Conservation (phyloP, 2,329 filamentous ascomycete genomes). For the Nemania sp. region DNA sequence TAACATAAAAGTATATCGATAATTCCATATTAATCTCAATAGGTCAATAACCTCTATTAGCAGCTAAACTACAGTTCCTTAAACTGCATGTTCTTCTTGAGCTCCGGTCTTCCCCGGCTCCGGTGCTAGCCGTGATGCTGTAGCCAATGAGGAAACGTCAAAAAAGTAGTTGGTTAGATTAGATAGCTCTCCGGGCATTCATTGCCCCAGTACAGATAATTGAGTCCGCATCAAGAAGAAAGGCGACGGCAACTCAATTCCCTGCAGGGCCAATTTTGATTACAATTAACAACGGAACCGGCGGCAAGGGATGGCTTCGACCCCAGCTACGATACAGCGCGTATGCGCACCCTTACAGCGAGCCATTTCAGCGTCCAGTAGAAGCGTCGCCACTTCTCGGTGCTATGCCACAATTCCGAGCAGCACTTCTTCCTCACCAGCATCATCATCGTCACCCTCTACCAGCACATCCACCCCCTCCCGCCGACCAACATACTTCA, state of each 20-base stretch:
- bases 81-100: too few relatives aligned
- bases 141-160: constrained; percentile 20
- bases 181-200: background rate
- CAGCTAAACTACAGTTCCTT: too few relatives aligned
- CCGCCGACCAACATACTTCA: constrained; percentile 67
- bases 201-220: background rate
- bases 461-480: constrained; percentile 29
- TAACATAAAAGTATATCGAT: too few relatives aligned
- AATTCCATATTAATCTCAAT: too few relatives aligned
- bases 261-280: background rate
- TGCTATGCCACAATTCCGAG: constrained; percentile 50
- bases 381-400: constrained; percentile 35
- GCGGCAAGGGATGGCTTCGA: constrained; percentile 44
- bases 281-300: background rate
- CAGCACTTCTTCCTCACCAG: constrained; percentile 42
- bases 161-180: constrained; percentile 23
- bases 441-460: constrained; percentile 38
- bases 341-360: constrained; percentile 48
- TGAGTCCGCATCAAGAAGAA: background rate
- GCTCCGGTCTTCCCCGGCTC: constrained; percentile 24
- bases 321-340: constrained; percentile 46
- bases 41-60: too few relatives aligned
- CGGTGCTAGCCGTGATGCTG: constrained; percentile 20
- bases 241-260: background rate
- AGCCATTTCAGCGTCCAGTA: constrained; percentile 42